Conservation (phyloP, 108 stramenopile species). For the Phaeodactylum tricornutum region DNA sequence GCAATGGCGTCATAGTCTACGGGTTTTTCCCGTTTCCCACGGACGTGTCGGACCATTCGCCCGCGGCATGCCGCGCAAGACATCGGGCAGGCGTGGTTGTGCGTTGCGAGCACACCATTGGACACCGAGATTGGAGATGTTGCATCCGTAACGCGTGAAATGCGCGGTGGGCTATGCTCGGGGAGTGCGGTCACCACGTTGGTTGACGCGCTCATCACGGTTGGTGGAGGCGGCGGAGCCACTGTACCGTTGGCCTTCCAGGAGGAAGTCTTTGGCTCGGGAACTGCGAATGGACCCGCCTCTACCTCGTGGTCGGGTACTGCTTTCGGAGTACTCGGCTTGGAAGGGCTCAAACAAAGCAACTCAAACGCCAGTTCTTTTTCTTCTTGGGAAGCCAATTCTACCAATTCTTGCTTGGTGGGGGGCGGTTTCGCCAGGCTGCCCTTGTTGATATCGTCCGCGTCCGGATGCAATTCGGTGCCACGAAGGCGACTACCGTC, state of each 20-base stretch:
- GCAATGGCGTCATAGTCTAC: constrained; percentile 48
- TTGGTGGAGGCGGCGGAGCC: not conserved
- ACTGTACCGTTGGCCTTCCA: not conserved
- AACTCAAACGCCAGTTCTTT: not conserved
- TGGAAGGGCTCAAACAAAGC: constrained; percentile 3
- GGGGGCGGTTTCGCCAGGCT: not conserved
- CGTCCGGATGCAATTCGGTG: no score
- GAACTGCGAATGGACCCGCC: no score
- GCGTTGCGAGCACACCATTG: not conserved
- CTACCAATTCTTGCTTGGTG: not conserved
- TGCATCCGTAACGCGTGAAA: not conserved
- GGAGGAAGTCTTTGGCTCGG: no score
- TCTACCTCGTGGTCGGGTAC: no score
- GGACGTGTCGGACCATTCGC: constrained; percentile 37
- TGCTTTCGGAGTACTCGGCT: no score
- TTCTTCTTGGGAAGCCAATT: not conserved
- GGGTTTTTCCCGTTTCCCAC: constrained; percentile 41
- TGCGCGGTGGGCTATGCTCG: not conserved
- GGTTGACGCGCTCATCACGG: not conserved
- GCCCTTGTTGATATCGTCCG: no score
- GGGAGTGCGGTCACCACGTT: not conserved
- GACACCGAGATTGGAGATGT: not conserved
- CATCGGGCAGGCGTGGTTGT: not conserved
- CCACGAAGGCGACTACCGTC: not conserved
- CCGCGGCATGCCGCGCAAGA: constrained; percentile 49